Evolutionary conservation across 192 early-diverging fungal species (phyloP).

Genomic region (Umbelopsis ramanniana): DNA sequence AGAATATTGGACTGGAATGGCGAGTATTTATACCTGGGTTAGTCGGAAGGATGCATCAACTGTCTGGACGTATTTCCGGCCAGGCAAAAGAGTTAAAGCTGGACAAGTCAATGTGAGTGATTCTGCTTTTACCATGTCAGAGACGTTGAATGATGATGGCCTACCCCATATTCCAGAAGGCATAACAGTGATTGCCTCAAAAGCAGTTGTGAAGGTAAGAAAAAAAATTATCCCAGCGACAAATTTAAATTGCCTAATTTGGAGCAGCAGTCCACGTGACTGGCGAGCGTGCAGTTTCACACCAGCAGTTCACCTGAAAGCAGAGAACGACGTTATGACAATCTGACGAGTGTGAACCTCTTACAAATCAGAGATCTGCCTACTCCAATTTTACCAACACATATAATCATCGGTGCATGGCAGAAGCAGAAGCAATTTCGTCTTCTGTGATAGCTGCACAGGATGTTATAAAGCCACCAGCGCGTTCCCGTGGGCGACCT

Average conservation of each 20-base stretch:
- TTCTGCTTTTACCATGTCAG: background rate
- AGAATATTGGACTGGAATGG: background rate
- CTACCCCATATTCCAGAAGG: conserved; percentile 15
- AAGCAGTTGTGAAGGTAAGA: background rate
- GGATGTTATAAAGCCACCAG: conserved; percentile 15
- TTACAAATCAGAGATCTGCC: conserved; percentile 4
- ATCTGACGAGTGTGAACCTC: background rate
- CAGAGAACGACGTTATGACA: background rate
- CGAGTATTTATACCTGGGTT: conserved; percentile 1
- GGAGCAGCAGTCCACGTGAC: background rate
- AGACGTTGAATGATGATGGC: background rate
- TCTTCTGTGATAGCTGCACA: conserved; percentile 15
- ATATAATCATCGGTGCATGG: conserved; percentile 21
- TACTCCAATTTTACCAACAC: background rate
- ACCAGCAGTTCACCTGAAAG: background rate
- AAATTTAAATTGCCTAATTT: background rate
- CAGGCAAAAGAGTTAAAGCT: conserved; percentile 5
- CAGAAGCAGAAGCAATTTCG: conserved; percentile 22
- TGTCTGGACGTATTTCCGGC: background rate
- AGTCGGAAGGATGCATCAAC: conserved; percentile 15
- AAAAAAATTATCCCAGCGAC: conserved; percentile 13
- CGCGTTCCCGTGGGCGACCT: conserved; percentile 17
- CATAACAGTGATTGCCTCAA: background rate
- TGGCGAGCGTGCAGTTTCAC: background rate
- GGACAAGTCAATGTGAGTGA: background rate